phyloP scores from a whole-genome alignment of 2,329 filamentous ascomycete species.

The Arthrobotrys pseudoclavata region DNA sequence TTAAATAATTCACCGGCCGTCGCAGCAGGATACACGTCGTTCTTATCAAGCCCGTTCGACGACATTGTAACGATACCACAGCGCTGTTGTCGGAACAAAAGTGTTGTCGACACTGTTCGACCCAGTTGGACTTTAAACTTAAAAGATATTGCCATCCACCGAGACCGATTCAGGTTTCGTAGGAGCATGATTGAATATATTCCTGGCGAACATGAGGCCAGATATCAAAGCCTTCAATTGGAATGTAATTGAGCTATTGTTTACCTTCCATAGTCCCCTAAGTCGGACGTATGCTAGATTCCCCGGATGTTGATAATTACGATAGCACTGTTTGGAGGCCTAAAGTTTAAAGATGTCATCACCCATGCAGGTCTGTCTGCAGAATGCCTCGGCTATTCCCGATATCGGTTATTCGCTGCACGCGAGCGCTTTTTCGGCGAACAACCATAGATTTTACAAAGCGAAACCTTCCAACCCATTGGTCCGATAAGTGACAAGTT shows the following conservation, averaged over 20 bases:
- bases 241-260: no score
- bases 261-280: not conserved
- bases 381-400: slow-evolving; percentile 40
- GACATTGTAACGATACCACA: slow-evolving; percentile 3
- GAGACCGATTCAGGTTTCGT: not conserved
- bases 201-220: not conserved
- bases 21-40: slow-evolving; percentile 35
- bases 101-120: slow-evolving; percentile 35
- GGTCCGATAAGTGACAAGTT: not conserved
- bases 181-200: not conserved
- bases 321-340: not conserved
- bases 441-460: not conserved
- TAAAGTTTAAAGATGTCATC: slow-evolving; percentile 11
- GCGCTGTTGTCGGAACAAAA: slow-evolving; percentile 16
- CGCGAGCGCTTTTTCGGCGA: not conserved
- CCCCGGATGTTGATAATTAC: slow-evolving; percentile 4
- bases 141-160: not conserved
- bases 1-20: slow-evolving; percentile 71
- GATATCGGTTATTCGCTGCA: slow-evolving; percentile 23
- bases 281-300: not conserved
- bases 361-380: not conserved
- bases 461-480: not conserved
- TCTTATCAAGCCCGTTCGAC: slow-evolving; percentile 14
- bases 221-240: not conserved
- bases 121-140: not conserved